Conservation (phyloP, 2,329 filamentous ascomycete genomes). For the Xylariaceae sp. region DNA sequence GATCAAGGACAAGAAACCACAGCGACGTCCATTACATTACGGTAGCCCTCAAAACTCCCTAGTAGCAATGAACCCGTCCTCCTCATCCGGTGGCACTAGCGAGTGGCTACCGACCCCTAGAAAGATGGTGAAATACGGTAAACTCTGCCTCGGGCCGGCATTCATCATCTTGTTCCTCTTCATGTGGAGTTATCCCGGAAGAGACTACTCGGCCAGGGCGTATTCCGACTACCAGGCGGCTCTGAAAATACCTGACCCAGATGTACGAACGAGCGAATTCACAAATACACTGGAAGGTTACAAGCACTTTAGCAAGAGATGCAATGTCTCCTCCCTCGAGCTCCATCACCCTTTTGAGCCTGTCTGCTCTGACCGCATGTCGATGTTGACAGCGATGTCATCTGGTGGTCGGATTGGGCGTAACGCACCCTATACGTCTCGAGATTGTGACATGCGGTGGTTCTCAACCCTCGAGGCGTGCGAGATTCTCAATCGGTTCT, state of each 20-base stretch:
- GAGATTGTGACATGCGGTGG: slow-evolving; percentile 45
- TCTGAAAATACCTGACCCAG: no score
- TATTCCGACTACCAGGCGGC: no score
- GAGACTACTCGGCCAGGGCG: no score
- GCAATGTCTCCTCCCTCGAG: slow-evolving; percentile 42
- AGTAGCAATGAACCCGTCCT: background rate
- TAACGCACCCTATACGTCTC: slow-evolving; percentile 42
- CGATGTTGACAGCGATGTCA: slow-evolving; percentile 39
- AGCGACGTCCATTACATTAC: background rate
- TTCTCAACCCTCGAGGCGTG: slow-evolving; percentile 43
- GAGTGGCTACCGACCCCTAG: slow-evolving; percentile 1
- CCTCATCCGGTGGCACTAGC: background rate
- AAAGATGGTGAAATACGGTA: background rate
- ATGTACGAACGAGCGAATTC: slow-evolving; percentile 12
- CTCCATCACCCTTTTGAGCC: slow-evolving; percentile 34
- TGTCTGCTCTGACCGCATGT: slow-evolving; percentile 33
- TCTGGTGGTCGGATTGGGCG: slow-evolving; percentile 42
- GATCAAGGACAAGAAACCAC: slow-evolving; percentile 11
- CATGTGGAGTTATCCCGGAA: no score
- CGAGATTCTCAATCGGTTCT: slow-evolving; percentile 41
- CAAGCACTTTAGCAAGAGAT: slow-evolving; percentile 37
- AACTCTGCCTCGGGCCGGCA: background rate
- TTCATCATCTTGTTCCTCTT: background rate
- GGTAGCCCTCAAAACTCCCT: slow-evolving; percentile 6
- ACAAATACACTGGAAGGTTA: slow-evolving; percentile 39